These are phyloP conservation scores for Trichoderma sp. DNA, from an alignment of 2,329 filamentous ascomycete genomes.

Conservation along the genomic window DNA sequence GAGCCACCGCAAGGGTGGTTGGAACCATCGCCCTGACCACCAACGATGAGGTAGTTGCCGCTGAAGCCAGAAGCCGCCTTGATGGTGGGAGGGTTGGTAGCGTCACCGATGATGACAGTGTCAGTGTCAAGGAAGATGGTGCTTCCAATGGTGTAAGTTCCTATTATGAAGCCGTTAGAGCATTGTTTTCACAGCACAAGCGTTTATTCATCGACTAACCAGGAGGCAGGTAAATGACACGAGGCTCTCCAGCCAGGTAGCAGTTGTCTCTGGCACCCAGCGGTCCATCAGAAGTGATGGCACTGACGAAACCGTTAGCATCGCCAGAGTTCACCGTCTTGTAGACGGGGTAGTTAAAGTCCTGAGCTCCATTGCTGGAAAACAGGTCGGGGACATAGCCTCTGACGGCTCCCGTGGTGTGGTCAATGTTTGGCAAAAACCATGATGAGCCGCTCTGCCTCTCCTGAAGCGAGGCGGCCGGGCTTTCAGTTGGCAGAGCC, in stretches of 20 bases:
- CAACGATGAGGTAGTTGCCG: slow-evolving; percentile 41
- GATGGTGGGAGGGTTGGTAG: slow-evolving; percentile 63
- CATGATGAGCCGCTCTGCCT: slow-evolving; percentile 22
- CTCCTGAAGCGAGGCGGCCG: background rate
- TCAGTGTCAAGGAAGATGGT: slow-evolving; percentile 36
- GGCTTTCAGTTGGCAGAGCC: slow-evolving; percentile 11
- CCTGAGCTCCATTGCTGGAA: slow-evolving; percentile 14
- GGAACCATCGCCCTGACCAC: slow-evolving; percentile 22
- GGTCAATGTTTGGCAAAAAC: slow-evolving; percentile 25
- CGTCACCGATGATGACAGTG: slow-evolving; percentile 81
- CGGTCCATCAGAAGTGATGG: slow-evolving; percentile 18
- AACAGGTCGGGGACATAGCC: slow-evolving; percentile 23
- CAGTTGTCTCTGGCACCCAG: slow-evolving; percentile 22
- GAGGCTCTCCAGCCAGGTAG: slow-evolving; percentile 23
- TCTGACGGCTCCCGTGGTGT: slow-evolving; percentile 22
- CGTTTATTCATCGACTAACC: background rate
- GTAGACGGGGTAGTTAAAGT: slow-evolving; percentile 24
- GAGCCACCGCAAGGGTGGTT: slow-evolving; percentile 20
- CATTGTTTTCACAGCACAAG: background rate
- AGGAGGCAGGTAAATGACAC: slow-evolving; percentile 23
- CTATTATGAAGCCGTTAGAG: slow-evolving; percentile 4
- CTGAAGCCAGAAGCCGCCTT: slow-evolving; percentile 65
- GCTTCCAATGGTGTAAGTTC: slow-evolving; percentile 21
- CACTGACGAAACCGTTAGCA: slow-evolving; percentile 14
- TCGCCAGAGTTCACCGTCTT: slow-evolving; percentile 20